These are phyloP conservation scores for Mycena amicta DNA, from an alignment of 768 basidiomycete genomes.

Conservation along the genomic window DNA sequence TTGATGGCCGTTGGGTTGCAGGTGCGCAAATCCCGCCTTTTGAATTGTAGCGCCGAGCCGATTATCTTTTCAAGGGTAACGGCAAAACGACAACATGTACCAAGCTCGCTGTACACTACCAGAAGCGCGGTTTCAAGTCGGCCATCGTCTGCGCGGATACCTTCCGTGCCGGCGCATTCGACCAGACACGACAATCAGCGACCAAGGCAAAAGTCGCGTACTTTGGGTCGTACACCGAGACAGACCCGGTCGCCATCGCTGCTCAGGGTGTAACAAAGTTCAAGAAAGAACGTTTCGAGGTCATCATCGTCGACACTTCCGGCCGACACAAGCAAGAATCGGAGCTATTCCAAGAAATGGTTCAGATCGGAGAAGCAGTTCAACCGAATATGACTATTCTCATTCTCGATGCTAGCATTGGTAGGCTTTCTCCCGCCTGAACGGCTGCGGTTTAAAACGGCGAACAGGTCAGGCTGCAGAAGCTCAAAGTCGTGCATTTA, in stretches of 20 bases:
- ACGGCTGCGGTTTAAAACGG: constrained; percentile 5
- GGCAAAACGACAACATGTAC: constrained; percentile 99
- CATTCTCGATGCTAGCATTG: constrained; percentile 95
- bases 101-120: constrained; percentile 96
- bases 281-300: constrained; percentile 97
- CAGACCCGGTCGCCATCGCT: constrained; percentile 94
- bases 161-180: constrained; percentile 98
- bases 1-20: constrained; percentile 98
- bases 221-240: constrained; percentile 99
- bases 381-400: constrained; percentile 96
- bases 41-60: constrained; percentile 1
- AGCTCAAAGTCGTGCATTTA: constrained; percentile 94
- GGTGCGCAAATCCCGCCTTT: constrained; percentile 44
- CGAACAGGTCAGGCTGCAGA: constrained; percentile 91
- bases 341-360: constrained; percentile 97
- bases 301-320: constrained; percentile 98
- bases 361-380: constrained; percentile 91
- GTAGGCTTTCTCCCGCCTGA: constrained; percentile 37
- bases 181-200: constrained; percentile 98
- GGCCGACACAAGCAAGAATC: constrained; percentile 97
- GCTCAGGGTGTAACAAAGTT: constrained; percentile 95
- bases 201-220: constrained; percentile 99
- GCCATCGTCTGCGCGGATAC: constrained; percentile 99
- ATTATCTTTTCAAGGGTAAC: constrained; percentile 66
- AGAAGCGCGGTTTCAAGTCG: constrained; percentile 94